phyloP scores from a whole-genome alignment of 2,329 filamentous ascomycete species.

The Claviceps monticola region DNA sequence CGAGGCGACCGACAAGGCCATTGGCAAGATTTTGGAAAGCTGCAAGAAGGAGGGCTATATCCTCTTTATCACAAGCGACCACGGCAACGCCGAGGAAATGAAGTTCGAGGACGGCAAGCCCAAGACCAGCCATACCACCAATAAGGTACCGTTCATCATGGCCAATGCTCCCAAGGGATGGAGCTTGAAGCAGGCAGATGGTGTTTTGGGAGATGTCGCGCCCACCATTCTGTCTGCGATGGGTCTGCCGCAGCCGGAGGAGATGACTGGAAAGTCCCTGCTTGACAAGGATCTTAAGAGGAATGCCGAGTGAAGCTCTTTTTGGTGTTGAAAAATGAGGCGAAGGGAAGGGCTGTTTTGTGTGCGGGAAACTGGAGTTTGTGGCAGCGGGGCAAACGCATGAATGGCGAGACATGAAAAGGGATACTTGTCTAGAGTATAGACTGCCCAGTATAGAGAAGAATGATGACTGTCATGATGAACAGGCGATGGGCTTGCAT shows the following conservation, averaged over 20 bases:
- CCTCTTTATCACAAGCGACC: conserved; percentile 90
- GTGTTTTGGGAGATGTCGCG: conserved; percentile 92
- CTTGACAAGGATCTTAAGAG: conserved; percentile 54
- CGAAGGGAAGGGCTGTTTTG: too few species aligned
- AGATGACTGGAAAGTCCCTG: conserved; percentile 82
- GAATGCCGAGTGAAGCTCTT: conserved; percentile 12
- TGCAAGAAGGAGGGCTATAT: conserved; percentile 91
- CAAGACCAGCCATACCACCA: conserved; percentile 95
- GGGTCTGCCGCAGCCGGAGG: conserved; percentile 78
- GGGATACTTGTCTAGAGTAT: too few species aligned
- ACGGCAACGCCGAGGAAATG: conserved; percentile 99
- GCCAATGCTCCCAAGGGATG: conserved; percentile 86
- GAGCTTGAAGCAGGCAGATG: conserved; percentile 69
- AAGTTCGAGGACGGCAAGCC: conserved; percentile 89
- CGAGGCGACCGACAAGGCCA: conserved; percentile 81
- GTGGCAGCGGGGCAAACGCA: too few species aligned
- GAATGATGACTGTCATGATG: too few species aligned
- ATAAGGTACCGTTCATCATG: conserved; percentile 97
- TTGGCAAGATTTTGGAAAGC: conserved; percentile 79
- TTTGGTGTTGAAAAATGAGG: too few species aligned
- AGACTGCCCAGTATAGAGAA: too few species aligned
- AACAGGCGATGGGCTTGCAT: too few species aligned
- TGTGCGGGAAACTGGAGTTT: too few species aligned
- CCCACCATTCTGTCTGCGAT: conserved; percentile 86
- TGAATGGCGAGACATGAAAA: too few species aligned